A percentile compares a stretch with the other conserved stretches of the same genome.
These are phyloP conservation scores for Phallus indusiatus DNA, from an alignment of 768 basidiomycete species.

Conservation along the genomic window DNA sequence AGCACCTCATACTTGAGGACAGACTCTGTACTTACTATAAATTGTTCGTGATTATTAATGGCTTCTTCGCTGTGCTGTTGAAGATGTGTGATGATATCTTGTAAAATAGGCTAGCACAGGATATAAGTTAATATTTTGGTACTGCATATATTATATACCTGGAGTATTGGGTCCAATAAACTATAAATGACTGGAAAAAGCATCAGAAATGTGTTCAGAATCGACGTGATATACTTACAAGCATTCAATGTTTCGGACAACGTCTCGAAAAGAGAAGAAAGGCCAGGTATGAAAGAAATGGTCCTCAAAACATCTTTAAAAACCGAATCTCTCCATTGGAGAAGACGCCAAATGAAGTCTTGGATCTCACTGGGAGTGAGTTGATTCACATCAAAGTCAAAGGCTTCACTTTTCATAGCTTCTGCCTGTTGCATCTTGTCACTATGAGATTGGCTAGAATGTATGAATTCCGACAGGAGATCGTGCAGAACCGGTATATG, in stretches of 20 bases:
- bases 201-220: slow-evolving; percentile 1
- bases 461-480: slow-evolving; percentile 40
- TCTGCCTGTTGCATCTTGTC: slow-evolving; percentile 47
- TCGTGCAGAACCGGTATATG: slow-evolving; percentile 29
- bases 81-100: slow-evolving; percentile 46
- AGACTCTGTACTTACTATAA: slow-evolving; percentile 29
- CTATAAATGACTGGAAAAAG: slow-evolving; percentile 47
- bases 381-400: slow-evolving; percentile 52
- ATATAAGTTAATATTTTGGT: background rate
- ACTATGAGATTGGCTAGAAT: slow-evolving; percentile 31
- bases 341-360: slow-evolving; percentile 40
- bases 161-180: slow-evolving; percentile 55
- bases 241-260: slow-evolving; percentile 58
- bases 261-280: slow-evolving; percentile 48
- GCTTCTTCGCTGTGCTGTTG: slow-evolving; percentile 58
- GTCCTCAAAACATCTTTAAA: slow-evolving; percentile 41
- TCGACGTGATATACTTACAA: slow-evolving; percentile 30
- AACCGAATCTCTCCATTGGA: slow-evolving; percentile 57
- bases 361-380: slow-evolving; percentile 59
- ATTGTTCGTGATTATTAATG: slow-evolving; percentile 62
- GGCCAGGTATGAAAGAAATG: slow-evolving; percentile 60
- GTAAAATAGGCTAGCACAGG: slow-evolving; percentile 44
- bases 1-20: background rate
- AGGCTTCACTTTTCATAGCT: slow-evolving; percentile 46
- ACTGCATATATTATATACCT: slow-evolving; percentile 23